Base-by-base conservation (phyloP, 306 rosid genomes). In the Vigna radiata region DNA sequence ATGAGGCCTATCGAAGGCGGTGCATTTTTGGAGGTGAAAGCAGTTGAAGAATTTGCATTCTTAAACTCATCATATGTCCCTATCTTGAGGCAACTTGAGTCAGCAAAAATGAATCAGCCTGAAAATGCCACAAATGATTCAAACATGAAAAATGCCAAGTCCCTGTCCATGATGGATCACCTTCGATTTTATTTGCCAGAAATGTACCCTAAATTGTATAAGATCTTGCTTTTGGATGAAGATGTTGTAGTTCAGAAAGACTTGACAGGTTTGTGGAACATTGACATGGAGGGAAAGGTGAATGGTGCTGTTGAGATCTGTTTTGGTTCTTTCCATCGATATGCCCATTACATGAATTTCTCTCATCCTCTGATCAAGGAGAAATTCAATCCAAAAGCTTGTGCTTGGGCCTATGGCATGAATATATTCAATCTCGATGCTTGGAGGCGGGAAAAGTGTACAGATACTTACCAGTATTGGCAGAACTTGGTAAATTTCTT, bases 291-390 rank as follows among this genome's bases (percentile, higher is more conserved):
- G 47, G 99, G 97, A 72, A 92, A 86, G 86, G 98, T 92, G 59
- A 96, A 92, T 62, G 99, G 99, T 76, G 99, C 99, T 10, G 97
- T 96, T 37, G 98, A 96, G 93, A 88, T 90, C 33, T 96, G 99
- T 89, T 92, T 96, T 25, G 99, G 99, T 44, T 85, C 99, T 82
- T 96, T 96, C 83, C 99, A 93, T 76, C 90, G 98, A 36, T 91
- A 86, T 50, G 71, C 85, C 17, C 99, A 91, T 66, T 91, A 92
- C 81, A 76, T 96, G 81, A 96, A 96, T 81, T 96, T 96, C 84
- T 89, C 98, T 14, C 88, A 92, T 80, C 94, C 94, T 54, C 85
- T 81, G 68, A 89, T 96, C 58, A 91, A 83, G 89, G 92, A 89
- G 49, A 88, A 81, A 65, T 90, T 91, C 87, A 92, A 96, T 70